Base-by-base conservation (phyloP, 768 basidiomycete species). In the Kwoniella bestiolae region DNA sequence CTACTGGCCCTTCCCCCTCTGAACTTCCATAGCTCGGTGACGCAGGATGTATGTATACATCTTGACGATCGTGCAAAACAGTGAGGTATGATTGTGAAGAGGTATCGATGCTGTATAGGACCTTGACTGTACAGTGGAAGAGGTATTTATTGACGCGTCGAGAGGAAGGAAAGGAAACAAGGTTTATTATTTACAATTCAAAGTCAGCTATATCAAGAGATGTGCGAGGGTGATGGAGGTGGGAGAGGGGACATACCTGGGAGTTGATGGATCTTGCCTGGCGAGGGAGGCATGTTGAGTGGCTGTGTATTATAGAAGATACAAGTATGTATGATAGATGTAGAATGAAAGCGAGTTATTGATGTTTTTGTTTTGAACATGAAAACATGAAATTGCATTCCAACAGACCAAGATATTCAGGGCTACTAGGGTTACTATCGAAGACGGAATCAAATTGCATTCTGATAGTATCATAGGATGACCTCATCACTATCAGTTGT, bases 231-330 rank as follows among this genome's bases (percentile, higher is more conserved):
- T 21, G 18, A 18, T 45, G 23, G 21, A 25, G 61, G 26, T 16
- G 34, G 6, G 16, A 7, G n/a, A 31, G 12, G 11, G 31, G 21
- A 70, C 73, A 47, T 25, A 73, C 76, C 70, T 46, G 76, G 76
- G 21, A 77, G 50, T 11, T 58, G 60, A 55, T 77, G 76, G n/a
- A 77, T 77, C 38, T 64, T 67, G 41, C 76, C 76, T 58, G 76
- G 71, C 16, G 74, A 68, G 29, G 74, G 76, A 6, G 71, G 73
- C 76, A 77, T 77, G 5, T 4, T 56, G 26, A 6, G 11, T 53
- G 38, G 3, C 31, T 3, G 31, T 56, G 23, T 56, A 11, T 2
- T 44, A 55, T 32, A 56, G 14, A 45, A 56, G 38, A 28, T 14
- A 52, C n/a, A 63, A 31, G n/a, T 18, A 11, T 32, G 21, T 18